phyloP scores from a whole-genome alignment of 108 stramenopile genomes.

The Nannochloropsis gaditana region DNA sequence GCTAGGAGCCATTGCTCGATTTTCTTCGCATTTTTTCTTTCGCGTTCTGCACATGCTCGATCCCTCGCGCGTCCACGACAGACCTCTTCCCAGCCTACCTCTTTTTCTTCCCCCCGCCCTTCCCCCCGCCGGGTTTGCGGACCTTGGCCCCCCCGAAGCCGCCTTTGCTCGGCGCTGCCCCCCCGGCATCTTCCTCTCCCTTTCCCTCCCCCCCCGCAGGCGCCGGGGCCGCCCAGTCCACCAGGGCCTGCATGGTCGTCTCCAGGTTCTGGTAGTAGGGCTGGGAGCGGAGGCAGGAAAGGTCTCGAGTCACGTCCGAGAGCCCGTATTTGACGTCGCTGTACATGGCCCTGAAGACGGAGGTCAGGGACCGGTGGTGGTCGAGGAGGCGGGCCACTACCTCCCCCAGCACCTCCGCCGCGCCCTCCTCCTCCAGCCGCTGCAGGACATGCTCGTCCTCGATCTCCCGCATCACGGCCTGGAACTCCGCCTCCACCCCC shows the following conservation, averaged over 20 bases:
- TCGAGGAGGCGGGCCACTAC: slow-evolving; percentile 31
- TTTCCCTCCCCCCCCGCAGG: neutral
- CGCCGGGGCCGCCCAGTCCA: slow-evolving; percentile 24
- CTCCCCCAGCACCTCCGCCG: neutral
- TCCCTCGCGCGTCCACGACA: too few relatives aligned
- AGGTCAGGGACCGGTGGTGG: slow-evolving; percentile 36
- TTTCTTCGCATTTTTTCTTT: too few relatives aligned
- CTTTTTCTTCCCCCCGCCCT: neutral
- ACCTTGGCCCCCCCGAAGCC: neutral
- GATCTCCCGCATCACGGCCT: neutral
- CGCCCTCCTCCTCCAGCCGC: neutral
- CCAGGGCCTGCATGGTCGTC: slow-evolving; percentile 29
- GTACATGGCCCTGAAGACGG: slow-evolving; percentile 44
- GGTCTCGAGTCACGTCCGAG: slow-evolving; percentile 27
- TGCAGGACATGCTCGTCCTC: neutral
- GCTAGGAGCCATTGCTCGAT: too few relatives aligned
- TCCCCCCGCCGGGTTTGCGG: neutral
- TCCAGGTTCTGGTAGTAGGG: slow-evolving; percentile 30
- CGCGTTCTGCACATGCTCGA: too few relatives aligned
- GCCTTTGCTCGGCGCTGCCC: neutral
- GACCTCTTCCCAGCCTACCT: neutral
- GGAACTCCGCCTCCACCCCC: neutral
- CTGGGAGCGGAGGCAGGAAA: slow-evolving; percentile 27
- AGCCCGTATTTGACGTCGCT: slow-evolving; percentile 30
- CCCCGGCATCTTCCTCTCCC: neutral